Percentiles rank a stretch among this genome's conserved stretches.
Conservation (phyloP, 148 eudicot genomes). For the Rhododendron henanense region DNA sequence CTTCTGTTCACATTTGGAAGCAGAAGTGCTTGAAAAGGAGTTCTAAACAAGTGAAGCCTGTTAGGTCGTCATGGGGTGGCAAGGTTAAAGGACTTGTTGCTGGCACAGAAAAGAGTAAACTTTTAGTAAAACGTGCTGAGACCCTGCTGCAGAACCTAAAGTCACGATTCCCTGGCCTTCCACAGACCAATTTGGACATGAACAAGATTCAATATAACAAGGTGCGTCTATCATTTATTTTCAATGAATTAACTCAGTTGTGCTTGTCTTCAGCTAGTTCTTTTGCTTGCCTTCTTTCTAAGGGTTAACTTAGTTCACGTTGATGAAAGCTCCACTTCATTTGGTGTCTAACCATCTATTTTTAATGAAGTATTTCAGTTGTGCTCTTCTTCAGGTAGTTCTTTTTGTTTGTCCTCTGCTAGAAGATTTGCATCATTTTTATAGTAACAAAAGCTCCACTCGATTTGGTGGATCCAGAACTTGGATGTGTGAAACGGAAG, state of each 20-base stretch:
- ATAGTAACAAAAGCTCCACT: background rate
- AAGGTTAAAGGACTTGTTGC: constrained; percentile 31
- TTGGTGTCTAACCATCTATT: background rate
- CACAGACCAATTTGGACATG: constrained; percentile 41
- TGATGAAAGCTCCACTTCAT: background rate
- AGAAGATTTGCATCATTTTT: background rate
- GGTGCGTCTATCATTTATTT: constrained; percentile 16
- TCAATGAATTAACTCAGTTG: background rate
- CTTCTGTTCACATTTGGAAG: constrained; percentile 37
- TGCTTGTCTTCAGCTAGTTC: background rate
- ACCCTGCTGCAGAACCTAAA: constrained; percentile 37
- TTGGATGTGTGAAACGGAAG: background rate
- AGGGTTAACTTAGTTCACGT: background rate
- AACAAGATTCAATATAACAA: constrained; percentile 50
- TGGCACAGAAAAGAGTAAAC: constrained; percentile 27
- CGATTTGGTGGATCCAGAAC: background rate
- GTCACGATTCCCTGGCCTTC: constrained; percentile 38
- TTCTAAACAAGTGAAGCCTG: constrained; percentile 16
- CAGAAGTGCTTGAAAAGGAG: constrained; percentile 27
- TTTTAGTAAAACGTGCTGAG: constrained; percentile 39
- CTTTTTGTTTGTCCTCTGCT: background rate
- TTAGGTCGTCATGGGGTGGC: constrained; percentile 35
- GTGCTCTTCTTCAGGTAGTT: background rate
- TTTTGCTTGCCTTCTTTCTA: background rate
- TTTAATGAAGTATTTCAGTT: background rate